Percentiles rank a stretch among this genome's conserved stretches.
Conservation (phyloP, 495 filamentous ascomycete genomes). For the Amorphotheca resinae region DNA sequence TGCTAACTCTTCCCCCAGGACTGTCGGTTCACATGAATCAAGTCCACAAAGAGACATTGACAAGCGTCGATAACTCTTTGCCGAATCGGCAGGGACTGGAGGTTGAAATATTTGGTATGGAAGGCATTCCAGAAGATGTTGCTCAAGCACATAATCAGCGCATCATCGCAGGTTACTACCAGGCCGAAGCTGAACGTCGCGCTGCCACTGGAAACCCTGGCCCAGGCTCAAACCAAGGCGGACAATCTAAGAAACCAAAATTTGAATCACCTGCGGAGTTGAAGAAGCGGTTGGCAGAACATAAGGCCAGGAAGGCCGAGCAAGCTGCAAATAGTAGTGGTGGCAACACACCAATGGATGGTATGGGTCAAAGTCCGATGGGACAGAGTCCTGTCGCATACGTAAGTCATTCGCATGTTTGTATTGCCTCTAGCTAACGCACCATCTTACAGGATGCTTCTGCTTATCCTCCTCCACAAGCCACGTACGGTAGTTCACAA, state of each 20-base stretch:
- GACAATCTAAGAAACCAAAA: conserved; percentile 65
- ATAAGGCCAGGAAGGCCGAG: conserved; percentile 54
- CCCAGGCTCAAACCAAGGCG: conserved; percentile 40
- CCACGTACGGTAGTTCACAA: conserved; percentile 17
- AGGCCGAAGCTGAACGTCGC: conserved; percentile 70
- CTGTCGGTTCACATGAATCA: conserved; percentile 95
- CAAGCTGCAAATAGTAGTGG: conserved; percentile 41
- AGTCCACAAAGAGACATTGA: conserved; percentile 87
- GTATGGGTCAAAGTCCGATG: conserved; percentile 38
- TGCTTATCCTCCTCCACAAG: conserved; percentile 22
- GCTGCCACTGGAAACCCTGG: conserved; percentile 72
- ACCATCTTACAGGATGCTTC: conserved; percentile 21
- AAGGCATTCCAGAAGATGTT: conserved; percentile 85
- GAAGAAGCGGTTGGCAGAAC: conserved; percentile 71
- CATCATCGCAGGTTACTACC: conserved; percentile 70
- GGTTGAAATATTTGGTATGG: conserved; percentile 96
- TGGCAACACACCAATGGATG: conserved; percentile 44
- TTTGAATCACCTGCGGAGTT: conserved; percentile 63
- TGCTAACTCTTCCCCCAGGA: conserved; percentile 38
- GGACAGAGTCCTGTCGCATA: conserved; percentile 41
- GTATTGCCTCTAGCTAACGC: background rate
- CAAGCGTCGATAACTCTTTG: conserved; percentile 80
- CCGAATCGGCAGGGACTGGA: conserved; percentile 71
- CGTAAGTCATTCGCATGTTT: conserved; percentile 29
- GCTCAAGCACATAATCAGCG: conserved; percentile 70